A percentile compares a stretch with the other conserved stretches of the same genome.
phyloP scores from a whole-genome alignment of 1,139 yeast genomes.

The Geotrichum carabidarum region DNA sequence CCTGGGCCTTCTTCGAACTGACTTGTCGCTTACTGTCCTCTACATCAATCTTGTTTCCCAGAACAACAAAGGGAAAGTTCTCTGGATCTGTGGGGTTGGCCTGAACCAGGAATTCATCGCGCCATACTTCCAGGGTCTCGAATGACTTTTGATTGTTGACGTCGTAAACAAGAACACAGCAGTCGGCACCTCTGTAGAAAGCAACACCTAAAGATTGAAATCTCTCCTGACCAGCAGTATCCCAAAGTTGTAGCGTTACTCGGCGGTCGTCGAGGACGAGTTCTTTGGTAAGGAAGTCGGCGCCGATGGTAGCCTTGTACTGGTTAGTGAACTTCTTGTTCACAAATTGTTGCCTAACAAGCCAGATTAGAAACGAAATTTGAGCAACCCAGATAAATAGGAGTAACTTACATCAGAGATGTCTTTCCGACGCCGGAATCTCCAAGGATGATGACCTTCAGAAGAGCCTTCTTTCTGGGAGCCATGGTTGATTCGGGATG shows the following conservation, averaged over 20 bases:
- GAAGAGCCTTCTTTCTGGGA: conserved; percentile 77
- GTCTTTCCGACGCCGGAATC: conserved; percentile 98
- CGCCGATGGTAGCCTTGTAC: conserved; percentile 97
- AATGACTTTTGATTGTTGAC: conserved; percentile 90
- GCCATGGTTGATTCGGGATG: conserved; percentile 45
- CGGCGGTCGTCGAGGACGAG: conserved; percentile 74
- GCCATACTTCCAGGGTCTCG: conserved; percentile 86
- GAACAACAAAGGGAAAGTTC: conserved; percentile 87
- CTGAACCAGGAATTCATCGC: conserved; percentile 90
- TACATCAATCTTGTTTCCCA: conserved; percentile 92
- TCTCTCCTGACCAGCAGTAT: conserved; percentile 83
- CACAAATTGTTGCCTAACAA: conserved; percentile 72
- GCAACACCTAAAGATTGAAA: conserved; percentile 96
- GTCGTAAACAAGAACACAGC: conserved; percentile 93
- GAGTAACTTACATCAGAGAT: conserved; percentile 56
- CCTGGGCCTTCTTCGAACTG: conserved; percentile 75
- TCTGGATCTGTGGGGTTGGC: conserved; percentile 92
- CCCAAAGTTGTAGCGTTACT: conserved; percentile 85
- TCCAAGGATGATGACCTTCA: conserved; percentile 90
- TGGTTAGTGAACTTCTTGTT: conserved; percentile 92
- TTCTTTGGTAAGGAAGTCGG: conserved; percentile 92
- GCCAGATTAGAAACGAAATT: too few species aligned
- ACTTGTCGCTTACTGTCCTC: conserved; percentile 87
- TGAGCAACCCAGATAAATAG: neutral
- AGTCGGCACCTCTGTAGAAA: conserved; percentile 95